A percentile compares a stretch with the other conserved stretches of the same genome.
These are phyloP conservation scores for Diaporthe ilicicola DNA, from an alignment of 2,329 filamentous ascomycete genomes.

Conservation along the genomic window DNA sequence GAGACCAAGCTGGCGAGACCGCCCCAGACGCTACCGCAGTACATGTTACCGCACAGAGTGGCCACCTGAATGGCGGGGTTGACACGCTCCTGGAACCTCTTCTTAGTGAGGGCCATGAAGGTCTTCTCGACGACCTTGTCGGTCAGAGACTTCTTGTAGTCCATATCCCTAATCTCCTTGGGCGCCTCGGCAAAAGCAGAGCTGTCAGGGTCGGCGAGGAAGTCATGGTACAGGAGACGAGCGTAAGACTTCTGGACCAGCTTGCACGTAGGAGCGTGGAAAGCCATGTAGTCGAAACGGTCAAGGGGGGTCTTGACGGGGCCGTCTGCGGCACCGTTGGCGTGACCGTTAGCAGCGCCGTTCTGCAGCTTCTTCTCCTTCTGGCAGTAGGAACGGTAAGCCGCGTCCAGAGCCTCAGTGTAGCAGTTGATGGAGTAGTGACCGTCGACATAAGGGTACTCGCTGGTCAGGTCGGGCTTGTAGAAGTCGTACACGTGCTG, in stretches of 20 bases:
- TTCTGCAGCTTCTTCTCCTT: conserved; percentile 70
- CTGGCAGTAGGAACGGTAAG: conserved; percentile 82
- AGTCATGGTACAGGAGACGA: conserved; percentile 87
- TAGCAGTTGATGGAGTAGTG: conserved; percentile 87
- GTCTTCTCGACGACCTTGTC: conserved; percentile 89
- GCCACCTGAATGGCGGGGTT: conserved; percentile 77
- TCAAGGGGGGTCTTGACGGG: conserved; percentile 72
- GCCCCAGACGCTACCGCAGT: conserved; percentile 77
- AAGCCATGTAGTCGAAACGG: conserved; percentile 84
- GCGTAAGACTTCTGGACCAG: conserved; percentile 86
- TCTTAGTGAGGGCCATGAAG: conserved; percentile 86
- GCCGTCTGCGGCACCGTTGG: conserved; percentile 61
- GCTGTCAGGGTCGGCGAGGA: conserved; percentile 73
- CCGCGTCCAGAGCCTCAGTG: conserved; percentile 79
- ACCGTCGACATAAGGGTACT: conserved; percentile 86
- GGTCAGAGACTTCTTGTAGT: conserved; percentile 80
- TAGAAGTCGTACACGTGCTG: conserved; percentile 89
- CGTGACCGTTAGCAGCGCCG: conserved; percentile 53
- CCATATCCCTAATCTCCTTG: conserved; percentile 78
- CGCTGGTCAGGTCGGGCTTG: conserved; percentile 88
- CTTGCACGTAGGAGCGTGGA: conserved; percentile 90
- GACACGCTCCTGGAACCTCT: conserved; percentile 82
- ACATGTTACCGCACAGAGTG: conserved; percentile 78
- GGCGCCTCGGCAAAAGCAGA: conserved; percentile 78
- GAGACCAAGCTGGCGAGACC: conserved; percentile 76